Evolutionary conservation across 345 rosid species (phyloP).

Genomic region (Barbarea vulgaris): DNA sequence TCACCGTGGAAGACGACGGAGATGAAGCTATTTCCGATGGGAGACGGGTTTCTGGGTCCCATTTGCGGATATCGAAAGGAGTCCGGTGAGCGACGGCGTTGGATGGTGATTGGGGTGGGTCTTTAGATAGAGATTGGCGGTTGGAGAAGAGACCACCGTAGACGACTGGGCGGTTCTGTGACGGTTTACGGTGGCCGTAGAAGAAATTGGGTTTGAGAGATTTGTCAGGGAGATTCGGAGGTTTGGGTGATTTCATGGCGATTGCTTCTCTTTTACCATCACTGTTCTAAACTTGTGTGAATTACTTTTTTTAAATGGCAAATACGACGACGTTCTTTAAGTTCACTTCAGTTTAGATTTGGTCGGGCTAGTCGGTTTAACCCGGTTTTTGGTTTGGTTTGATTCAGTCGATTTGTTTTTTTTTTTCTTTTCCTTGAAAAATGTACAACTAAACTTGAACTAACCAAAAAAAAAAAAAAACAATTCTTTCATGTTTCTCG

Average conservation of each 20-base stretch:
- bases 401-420: not conserved
- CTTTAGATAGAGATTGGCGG: conserved; percentile 47
- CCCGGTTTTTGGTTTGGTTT: not conserved
- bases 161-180: conserved; percentile 74
- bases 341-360: not conserved
- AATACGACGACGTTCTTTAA: not conserved
- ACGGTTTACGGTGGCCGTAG: conserved; percentile 86
- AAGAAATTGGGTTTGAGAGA: conserved; percentile 67
- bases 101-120: conserved; percentile 15
- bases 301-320: accelerated
- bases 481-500: too few species aligned
- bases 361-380: not conserved
- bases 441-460: not conserved
- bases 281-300: not conserved
- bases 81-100: conserved; percentile 19
- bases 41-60: conserved; percentile 64
- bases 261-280: not conserved
- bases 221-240: conserved; percentile 36
- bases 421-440: not conserved
- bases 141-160: conserved; percentile 84
- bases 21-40: not conserved
- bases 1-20: conserved; percentile 1
- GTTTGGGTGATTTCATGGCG: conserved; percentile 38
- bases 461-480: too few species aligned
- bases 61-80: conserved; percentile 64